Evolutionary conservation across 1,139 yeast genomes (phyloP), one percentile per base, ranked within the genome.

Genomic region (Hemisphaericaspora xylofermentans): DNA sequence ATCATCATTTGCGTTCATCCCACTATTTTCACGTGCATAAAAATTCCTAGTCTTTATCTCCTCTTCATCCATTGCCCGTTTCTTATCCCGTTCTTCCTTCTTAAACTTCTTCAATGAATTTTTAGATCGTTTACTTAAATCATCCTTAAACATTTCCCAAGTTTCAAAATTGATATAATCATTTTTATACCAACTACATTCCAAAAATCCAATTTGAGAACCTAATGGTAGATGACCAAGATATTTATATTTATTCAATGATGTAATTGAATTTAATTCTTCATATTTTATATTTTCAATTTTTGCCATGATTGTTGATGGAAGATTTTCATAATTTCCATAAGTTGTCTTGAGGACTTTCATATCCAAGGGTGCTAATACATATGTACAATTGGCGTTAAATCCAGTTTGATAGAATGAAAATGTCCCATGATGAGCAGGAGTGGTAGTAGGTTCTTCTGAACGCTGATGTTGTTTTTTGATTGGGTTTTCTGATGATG

Each of bases 181-280:
- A 62, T 64, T 67, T 27, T 69, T 63, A 26, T 56, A 48, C 98
- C 98, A 93, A 55, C 88, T 82, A 44, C 96, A 78, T 54, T 93
- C 98, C 43, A 94, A 56, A 49, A 88, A 83, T 12, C 93, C 95
- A 35, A 93, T 63, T 34, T 86, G 85, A 0, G 96, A 82, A 1
- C 97, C 97, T 25, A 79, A 58, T 0, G 99, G 98, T 28, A 89
- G 63, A 61, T 91, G 95, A 1, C 86, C 74, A 43, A 93, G 64
- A 57, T 86, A 89, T 57, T 88, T 91, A 58, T 76, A 76, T 50
- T 81, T 79, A 42, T 79, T 76, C 6, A 82, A 63, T 12, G 86
- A 59, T 46, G 68, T 45, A 63, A 80, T 64, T 53, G 78, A 42
- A 66, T 80, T 41, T 37, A 80, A 70, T 22, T 84, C 91, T 45